Evolutionary conservation across 2,329 filamentous ascomycete species (phyloP).

Genomic region (Alternaria sp.): DNA sequence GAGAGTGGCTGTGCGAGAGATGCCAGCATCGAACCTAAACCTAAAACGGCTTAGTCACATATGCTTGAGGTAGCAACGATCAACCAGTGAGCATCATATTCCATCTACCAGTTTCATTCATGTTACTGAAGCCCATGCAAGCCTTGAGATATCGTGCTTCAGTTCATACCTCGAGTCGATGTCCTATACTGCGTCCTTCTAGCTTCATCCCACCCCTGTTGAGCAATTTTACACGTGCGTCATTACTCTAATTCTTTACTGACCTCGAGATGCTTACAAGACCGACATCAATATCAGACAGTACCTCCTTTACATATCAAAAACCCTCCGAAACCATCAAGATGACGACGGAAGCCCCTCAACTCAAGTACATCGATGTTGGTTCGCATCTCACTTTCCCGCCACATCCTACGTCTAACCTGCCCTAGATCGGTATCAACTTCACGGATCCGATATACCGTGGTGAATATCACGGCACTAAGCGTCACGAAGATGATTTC

Average conservation of each 20-base stretch:
- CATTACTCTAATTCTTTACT: slow-evolving; percentile 1
- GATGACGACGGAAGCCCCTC: slow-evolving; percentile 11
- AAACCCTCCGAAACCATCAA: background rate
- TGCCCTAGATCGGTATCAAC: slow-evolving; percentile 83
- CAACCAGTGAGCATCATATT: background rate
- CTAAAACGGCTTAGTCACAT: slow-evolving; percentile 12
- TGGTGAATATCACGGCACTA: slow-evolving; percentile 82
- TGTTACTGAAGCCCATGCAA: slow-evolving; percentile 18
- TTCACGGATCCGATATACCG: slow-evolving; percentile 90
- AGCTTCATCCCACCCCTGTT: too few relatives aligned
- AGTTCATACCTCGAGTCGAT: background rate
- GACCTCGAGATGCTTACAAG: background rate
- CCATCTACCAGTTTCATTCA: slow-evolving; percentile 14
- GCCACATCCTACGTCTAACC: slow-evolving; percentile 20
- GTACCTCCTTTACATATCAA: background rate
- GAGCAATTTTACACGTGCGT: slow-evolving; percentile 24
- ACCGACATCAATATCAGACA: slow-evolving; percentile 1
- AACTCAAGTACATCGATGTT: slow-evolving; percentile 55
- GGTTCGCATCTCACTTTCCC: slow-evolving; percentile 38
- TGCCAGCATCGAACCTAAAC: slow-evolving; percentile 18
- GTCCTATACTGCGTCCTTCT: background rate
- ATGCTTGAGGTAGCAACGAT: slow-evolving; percentile 12
- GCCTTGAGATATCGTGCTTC: background rate
- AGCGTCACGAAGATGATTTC: slow-evolving; percentile 78
- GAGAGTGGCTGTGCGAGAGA: slow-evolving; percentile 7